Percentiles rank a stretch among this genome's conserved stretches.
Evolutionary conservation across 2,329 filamentous ascomycete genomes (phyloP).

Genomic region (Didymella keratinophila): DNA sequence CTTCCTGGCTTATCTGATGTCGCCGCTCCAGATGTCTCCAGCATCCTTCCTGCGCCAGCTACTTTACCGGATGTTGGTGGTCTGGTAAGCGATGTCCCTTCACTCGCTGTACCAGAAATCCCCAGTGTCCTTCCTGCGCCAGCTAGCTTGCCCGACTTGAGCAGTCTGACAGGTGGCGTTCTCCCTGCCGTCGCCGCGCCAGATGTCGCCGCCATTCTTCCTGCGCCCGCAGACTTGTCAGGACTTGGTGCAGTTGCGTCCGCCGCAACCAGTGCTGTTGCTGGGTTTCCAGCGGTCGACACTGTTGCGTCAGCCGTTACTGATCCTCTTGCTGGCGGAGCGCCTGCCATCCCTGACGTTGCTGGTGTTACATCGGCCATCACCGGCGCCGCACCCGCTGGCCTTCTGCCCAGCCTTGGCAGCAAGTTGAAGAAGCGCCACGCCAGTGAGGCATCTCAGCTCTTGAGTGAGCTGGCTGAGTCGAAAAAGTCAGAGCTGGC

Average conservation of each 20-base stretch:
- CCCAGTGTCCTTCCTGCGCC: background rate
- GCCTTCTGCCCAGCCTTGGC: background rate
- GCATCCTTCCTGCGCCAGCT: background rate
- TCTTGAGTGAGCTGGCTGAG: slow-evolving; percentile 18
- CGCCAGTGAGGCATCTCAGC: slow-evolving; percentile 1
- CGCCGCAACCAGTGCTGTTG: background rate
- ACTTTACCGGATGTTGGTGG: background rate
- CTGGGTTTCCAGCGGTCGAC: background rate
- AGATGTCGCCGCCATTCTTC: background rate
- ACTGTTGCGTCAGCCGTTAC: background rate
- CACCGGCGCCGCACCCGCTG: background rate
- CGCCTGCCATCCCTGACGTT: background rate
- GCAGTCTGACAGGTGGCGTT: background rate
- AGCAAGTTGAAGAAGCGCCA: slow-evolving; percentile 1
- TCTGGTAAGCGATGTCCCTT: background rate
- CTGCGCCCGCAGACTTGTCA: background rate
- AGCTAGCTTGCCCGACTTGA: background rate
- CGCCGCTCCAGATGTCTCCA: background rate
- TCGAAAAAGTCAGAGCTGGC: slow-evolving; percentile 8
- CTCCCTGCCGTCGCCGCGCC: background rate
- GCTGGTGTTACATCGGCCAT: background rate
- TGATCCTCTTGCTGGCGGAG: background rate
- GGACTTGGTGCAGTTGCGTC: background rate
- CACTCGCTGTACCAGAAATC: background rate
- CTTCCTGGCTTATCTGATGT: background rate